Evolutionary conservation across 106 monocot genomes (phyloP).

Genomic region (Dactylorhiza incarnata): DNA sequence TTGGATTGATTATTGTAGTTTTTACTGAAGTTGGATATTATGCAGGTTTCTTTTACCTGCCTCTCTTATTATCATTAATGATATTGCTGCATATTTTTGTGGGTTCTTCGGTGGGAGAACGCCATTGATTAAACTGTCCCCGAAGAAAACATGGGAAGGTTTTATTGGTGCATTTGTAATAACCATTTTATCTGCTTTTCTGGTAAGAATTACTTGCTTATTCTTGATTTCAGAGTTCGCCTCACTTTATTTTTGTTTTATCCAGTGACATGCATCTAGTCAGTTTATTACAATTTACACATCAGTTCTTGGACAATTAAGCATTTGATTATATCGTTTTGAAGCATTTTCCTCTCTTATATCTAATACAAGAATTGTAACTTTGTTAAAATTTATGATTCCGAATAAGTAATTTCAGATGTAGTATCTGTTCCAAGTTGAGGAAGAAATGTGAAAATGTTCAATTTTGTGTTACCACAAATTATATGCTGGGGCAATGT

Average conservation of each 20-base stretch:
- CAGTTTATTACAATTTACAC: not conserved
- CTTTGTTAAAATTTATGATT: too few relatives aligned
- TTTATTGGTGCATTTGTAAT: constrained; percentile 90
- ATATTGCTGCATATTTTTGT: constrained; percentile 93
- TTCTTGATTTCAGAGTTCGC: not conserved
- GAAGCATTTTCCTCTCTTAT: not conserved
- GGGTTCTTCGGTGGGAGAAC: constrained; percentile 95
- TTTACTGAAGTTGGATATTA: not conserved
- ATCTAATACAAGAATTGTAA: too few relatives aligned
- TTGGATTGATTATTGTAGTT: constrained; percentile 1
- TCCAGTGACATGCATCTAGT: not conserved
- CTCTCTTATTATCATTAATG: constrained; percentile 89
- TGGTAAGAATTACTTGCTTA: constrained; percentile 43
- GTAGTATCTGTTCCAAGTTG: too few relatives aligned
- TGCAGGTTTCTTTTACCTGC: constrained; percentile 97
- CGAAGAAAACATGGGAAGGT: constrained; percentile 99
- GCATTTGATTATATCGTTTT: not conserved
- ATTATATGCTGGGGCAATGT: too few relatives aligned
- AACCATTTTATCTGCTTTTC: constrained; percentile 84
- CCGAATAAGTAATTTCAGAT: too few relatives aligned
- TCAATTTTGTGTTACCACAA: too few relatives aligned
- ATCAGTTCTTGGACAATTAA: not conserved
- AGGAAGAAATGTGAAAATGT: too few relatives aligned
- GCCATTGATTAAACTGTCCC: constrained; percentile 88
- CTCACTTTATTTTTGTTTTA: not conserved